phyloP scores from a whole-genome alignment of 352 stramenopile species.

The Globisporangium ultimum region DNA sequence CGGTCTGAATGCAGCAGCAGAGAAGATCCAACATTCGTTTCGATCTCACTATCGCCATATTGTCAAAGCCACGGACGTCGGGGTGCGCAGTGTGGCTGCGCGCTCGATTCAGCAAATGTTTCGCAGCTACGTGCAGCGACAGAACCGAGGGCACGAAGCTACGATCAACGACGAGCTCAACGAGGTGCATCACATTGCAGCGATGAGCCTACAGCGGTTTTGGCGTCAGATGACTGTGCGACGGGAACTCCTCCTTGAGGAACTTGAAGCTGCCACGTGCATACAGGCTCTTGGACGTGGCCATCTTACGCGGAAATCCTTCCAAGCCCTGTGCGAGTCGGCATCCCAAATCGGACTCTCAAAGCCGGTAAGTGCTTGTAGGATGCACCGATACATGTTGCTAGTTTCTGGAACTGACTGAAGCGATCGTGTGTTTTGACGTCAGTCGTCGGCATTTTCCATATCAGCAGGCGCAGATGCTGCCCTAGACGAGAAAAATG shows the following conservation, averaged over 20 bases:
- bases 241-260: conserved; percentile 25
- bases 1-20: conserved; percentile 38
- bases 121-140: conserved; percentile 22
- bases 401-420: not conserved
- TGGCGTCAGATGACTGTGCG: conserved; percentile 26
- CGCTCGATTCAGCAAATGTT: conserved; percentile 47
- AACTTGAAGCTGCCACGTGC: conserved; percentile 58
- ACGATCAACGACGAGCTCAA: conserved; percentile 29
- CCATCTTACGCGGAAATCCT: conserved; percentile 46
- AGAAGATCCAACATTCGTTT: conserved; percentile 46
- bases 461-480: conserved; percentile 20
- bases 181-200: conserved; percentile 54
- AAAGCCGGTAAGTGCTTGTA: conserved; percentile 11
- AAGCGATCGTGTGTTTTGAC: not conserved
- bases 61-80: conserved; percentile 13
- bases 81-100: conserved; percentile 46
- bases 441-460: conserved; percentile 31
- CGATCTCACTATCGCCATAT: conserved; percentile 19
- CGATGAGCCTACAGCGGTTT: conserved; percentile 42
- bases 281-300: conserved; percentile 67
- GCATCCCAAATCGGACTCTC: conserved; percentile 14
- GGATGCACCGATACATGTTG: too few species aligned
- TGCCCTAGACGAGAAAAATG: conserved; percentile 15
- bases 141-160: conserved; percentile 19
- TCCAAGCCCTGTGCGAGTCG: conserved; percentile 36